Base-by-base conservation (phyloP, 1,139 yeast genomes). In the Taphrina confusa region DNA sequence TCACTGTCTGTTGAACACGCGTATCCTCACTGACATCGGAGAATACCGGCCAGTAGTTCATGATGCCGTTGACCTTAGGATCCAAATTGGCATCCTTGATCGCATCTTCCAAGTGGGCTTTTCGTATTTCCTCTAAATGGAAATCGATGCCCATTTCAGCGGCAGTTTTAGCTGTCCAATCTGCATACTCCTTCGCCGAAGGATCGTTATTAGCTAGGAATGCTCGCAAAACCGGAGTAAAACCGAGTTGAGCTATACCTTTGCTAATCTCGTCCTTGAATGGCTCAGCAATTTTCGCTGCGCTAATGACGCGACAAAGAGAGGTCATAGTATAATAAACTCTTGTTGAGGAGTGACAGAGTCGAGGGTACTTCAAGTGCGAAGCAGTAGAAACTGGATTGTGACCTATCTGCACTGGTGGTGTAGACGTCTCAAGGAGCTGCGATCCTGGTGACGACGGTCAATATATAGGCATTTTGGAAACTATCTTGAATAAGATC, bases 21-120 rank as follows among this genome's bases (percentile, higher is more conserved):
- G 87, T 96, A 72, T 92, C 98, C 74, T 92, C 98, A 64, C 87
- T 82, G 70, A 88, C 89, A 1, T 96, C 96, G 11, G 49, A 44
- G 74, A 89, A 92, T 2, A 92, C 97, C 0, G 98, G 98, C 80
- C 91, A 92, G 73, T 92, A 92, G n/a, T 92, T 92, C 90, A 92
- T 90, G 66, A 92, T 92, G 28, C 98, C 98, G 70, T 89, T 85
- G 34, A 92, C 89, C 0, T 72, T 68, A 60, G 80, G 82, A 68
- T 91, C 94, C 31, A 78, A 78, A 72, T 92, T 92, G 62, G 97
- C 97, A 55, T 80, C 82, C 60, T 90, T 80, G 64, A 92, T 82
- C 30, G 83, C 84, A 65, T 84, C 90, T 72, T 92, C 98, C 64
- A 92, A 78, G 39, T 85, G 87, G 67, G 92, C 95, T 72, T 87